A percentile compares a stretch with the other conserved stretches of the same genome.
These are phyloP conservation scores for Digitaria exilis DNA, from an alignment of 202 grass and related monocot genomes.

Conservation along the genomic window DNA sequence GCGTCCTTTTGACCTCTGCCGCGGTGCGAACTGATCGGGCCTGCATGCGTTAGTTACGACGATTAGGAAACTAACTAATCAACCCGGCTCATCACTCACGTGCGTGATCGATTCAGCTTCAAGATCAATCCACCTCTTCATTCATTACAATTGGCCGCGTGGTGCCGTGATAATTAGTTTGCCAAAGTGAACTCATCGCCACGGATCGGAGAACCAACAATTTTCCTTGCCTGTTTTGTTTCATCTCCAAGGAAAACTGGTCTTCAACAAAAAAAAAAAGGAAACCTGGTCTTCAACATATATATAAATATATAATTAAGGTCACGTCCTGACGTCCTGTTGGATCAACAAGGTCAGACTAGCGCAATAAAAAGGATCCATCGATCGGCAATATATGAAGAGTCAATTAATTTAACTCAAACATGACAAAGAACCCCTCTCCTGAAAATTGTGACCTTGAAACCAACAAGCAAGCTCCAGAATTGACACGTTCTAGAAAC, in stretches of 20 bases:
- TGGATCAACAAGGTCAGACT: no score
- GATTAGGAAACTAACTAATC: neutral
- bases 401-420: neutral
- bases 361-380: no score
- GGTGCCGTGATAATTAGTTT: neutral
- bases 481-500: slow-evolving; percentile 53
- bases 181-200: neutral
- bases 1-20: slow-evolving; percentile 40
- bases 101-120: slow-evolving; percentile 9
- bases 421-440: neutral
- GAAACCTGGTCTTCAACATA: no score
- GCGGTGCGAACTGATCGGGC: neutral
- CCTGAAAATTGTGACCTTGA: neutral
- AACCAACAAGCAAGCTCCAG: neutral
- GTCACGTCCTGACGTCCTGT: neutral
- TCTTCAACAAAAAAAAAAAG: no score
- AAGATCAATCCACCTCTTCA: neutral
- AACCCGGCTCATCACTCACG: neutral
- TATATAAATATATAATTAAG: no score
- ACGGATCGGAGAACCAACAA: neutral
- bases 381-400: no score
- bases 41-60: neutral
- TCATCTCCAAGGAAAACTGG: neutral
- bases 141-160: neutral
- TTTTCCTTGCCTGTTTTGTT: neutral